Percentiles rank a stretch among this genome's conserved stretches.
Conservation (phyloP, 306 rosid species). For the Sesbania bispinosa region DNA sequence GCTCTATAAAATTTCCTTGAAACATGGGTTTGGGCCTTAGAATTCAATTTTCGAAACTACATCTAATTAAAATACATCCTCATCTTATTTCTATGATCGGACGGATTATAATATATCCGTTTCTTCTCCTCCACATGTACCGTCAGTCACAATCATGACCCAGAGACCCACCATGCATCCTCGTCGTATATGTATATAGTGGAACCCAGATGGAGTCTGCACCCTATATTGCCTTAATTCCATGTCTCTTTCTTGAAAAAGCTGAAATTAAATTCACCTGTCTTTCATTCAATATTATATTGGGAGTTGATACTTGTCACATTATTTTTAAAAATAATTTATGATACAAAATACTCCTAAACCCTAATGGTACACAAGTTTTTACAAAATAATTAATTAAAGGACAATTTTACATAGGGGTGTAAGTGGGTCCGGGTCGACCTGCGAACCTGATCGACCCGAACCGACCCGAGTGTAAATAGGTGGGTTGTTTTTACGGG, state of each 20-base stretch:
- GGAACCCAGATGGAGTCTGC: constrained; percentile 4
- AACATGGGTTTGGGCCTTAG: no score
- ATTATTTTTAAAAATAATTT: not conserved
- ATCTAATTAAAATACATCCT: no score
- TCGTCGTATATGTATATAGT: not conserved
- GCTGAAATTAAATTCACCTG: not conserved
- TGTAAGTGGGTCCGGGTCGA: no score
- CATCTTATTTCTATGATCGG: not conserved
- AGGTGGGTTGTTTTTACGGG: no score
- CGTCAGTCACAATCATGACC: constrained; percentile 16
- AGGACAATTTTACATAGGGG: no score
- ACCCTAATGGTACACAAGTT: no score
- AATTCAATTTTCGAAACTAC: no score
- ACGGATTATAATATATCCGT: not conserved
- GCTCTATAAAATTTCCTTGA: no score
- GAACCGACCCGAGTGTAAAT: no score
- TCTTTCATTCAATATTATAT: not conserved
- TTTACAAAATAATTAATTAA: no score
- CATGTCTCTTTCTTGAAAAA: not conserved
- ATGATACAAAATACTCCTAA: not conserved
- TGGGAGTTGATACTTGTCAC: not conserved
- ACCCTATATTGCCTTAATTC: not conserved
- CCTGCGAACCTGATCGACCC: no score
- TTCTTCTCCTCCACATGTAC: constrained; percentile 2
- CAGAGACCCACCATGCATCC: constrained; percentile 2